A percentile compares a stretch with the other conserved stretches of the same genome.
Evolutionary conservation across 345 rosid genomes (phyloP).

Genomic region (Salix brachista): DNA sequence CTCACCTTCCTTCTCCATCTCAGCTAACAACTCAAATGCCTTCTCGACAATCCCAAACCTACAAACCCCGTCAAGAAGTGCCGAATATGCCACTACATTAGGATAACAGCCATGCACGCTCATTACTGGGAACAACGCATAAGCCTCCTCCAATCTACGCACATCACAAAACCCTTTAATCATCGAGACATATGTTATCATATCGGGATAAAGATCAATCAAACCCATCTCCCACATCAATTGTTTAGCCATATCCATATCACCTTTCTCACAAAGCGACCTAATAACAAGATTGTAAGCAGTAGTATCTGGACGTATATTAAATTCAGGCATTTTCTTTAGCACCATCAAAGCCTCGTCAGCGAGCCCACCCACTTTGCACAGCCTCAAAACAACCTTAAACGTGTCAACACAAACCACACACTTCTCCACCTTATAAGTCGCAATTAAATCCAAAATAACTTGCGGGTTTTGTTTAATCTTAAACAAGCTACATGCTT

Average conservation of each 20-base stretch:
- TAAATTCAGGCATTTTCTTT: conserved; percentile 61
- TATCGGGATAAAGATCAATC: conserved; percentile 56
- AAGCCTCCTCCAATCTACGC: conserved; percentile 63
- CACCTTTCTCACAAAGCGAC: conserved; percentile 63
- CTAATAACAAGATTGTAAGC: conserved; percentile 58
- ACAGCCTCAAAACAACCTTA: conserved; percentile 60
- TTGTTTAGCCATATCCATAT: conserved; percentile 45
- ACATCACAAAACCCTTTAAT: conserved; percentile 64
- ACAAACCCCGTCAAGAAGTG: conserved; percentile 63
- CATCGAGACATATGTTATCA: conserved; percentile 54
- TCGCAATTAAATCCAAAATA: conserved; percentile 50
- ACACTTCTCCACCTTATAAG: conserved; percentile 42
- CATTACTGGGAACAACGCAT: conserved; percentile 49
- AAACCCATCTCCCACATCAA: conserved; percentile 72
- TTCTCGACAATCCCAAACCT: conserved; percentile 47
- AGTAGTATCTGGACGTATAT: conserved; percentile 41
- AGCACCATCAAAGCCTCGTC: conserved; percentile 66
- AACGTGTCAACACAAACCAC: conserved; percentile 52
- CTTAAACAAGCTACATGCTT: conserved; percentile 56
- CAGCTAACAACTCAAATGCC: conserved; percentile 55
- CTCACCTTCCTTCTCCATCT: conserved; percentile 67
- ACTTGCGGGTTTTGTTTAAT: conserved; percentile 49
- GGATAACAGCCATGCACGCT: conserved; percentile 49
- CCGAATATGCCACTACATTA: conserved; percentile 58
- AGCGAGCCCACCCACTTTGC: conserved; percentile 57